Evolutionary conservation across 345 rosid genomes (phyloP), one percentile per base, ranked within the genome.

Genomic region (Streptanthus diversifolius): DNA sequence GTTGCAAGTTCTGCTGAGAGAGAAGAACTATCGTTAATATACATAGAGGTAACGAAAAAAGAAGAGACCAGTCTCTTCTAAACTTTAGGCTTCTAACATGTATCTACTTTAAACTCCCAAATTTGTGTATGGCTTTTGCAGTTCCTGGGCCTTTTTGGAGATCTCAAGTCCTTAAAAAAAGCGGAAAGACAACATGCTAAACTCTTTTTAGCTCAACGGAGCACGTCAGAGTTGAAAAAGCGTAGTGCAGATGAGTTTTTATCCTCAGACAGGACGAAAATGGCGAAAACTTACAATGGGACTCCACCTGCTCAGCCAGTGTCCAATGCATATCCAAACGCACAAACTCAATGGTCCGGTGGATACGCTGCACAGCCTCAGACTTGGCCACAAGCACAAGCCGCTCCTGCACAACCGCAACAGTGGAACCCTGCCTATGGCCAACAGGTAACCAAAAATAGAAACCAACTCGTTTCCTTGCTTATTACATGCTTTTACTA

Each of bases 21-120:
- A 76, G 99, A 95, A 80, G 97, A 95, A 70, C 69, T 92, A n/a
- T 90, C 97, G 15, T 78, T 86, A 75, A 86, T 92, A 70, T 92
- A 83, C 83, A 74, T 92, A 77, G 98, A 95, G 97, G 98, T 92
- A 79, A 76, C 0, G n/a, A 2, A 5, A 71, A 58, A 2, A 39
- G 5, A 72, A 33, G 18, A 48, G 17, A 25, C 17, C 67, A 37
- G 19, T 25, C 22, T 7, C 41, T 47, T 37, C 51, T 13, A 13
- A n/a, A 41, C 10, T 59, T 21, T 10, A 35, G 7, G 61, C 41
- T 71, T 48, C 8, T 21, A 27, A 70, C n/a, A n/a, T n/a, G 7
- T 24, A 29, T 70, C 4, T 66, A 13, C 40, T 69, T 11, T 63
- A 40, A 56, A n/a, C n/a, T 45, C 37, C 24, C 11, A 37, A 64